phyloP scores from a whole-genome alignment of 1,139 yeast genomes.

The Diutina rugosa region DNA sequence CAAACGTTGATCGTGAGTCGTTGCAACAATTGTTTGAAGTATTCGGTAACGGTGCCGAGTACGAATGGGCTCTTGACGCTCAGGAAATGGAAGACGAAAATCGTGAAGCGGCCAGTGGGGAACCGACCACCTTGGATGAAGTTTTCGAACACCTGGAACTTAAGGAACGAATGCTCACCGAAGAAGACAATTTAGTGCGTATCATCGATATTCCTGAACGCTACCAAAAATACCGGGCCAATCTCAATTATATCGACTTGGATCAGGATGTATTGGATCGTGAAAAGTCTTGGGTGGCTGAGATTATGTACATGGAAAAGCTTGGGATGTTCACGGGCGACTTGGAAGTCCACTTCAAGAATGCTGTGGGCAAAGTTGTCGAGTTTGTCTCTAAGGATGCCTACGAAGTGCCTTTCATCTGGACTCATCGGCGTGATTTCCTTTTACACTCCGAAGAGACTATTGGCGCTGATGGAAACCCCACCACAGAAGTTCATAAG shows the following conservation, averaged over 20 bases:
- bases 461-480: constrained; percentile 27
- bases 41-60: constrained; percentile 94
- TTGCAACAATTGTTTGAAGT: constrained; percentile 88
- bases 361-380: constrained; percentile 65
- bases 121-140: constrained; percentile 61
- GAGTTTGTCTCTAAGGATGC: constrained; percentile 69
- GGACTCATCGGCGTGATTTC: constrained; percentile 91
- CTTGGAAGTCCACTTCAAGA: constrained; percentile 47
- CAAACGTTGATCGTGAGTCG: constrained; percentile 83
- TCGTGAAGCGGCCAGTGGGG: constrained; percentile 42
- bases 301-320: constrained; percentile 42
- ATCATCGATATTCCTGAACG: constrained; percentile 88
- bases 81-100: constrained; percentile 61
- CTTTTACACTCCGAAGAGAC: constrained; percentile 49
- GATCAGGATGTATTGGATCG: constrained; percentile 52
- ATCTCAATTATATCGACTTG: constrained; percentile 52
- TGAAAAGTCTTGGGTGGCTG: constrained; percentile 74
- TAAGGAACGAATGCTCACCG: constrained; percentile 82
- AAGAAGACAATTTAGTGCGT: constrained; percentile 81
- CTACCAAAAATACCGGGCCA: constrained; percentile 62
- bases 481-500: constrained; percentile 31
- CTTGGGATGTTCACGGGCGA: constrained; percentile 18
- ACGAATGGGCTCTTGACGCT: constrained; percentile 95
- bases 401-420: constrained; percentile 90
- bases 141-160: constrained; percentile 93